Evolutionary conservation across 2,329 filamentous ascomycete species (phyloP).

Genomic region (Apiospora aurea): DNA sequence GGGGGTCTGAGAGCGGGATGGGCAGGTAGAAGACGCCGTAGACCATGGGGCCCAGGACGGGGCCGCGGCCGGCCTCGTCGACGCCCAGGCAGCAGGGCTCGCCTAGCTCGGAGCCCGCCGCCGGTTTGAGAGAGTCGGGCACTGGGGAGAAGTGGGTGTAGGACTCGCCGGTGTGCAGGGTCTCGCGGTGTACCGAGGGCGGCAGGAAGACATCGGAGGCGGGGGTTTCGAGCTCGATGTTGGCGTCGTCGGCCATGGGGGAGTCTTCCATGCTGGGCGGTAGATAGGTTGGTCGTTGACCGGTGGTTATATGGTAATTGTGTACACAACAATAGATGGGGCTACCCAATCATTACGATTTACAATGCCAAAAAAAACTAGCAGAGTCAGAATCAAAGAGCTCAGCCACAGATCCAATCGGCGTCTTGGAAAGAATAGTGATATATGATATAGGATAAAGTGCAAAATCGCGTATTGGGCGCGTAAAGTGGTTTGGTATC

Average conservation of each 20-base stretch:
- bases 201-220: slow-evolving; percentile 62
- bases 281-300: neutral
- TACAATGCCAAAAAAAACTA: neutral
- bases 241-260: slow-evolving; percentile 44
- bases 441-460: neutral
- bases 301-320: neutral
- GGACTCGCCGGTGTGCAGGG: slow-evolving; percentile 69
- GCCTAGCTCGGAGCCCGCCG: slow-evolving; percentile 35
- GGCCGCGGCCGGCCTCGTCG: slow-evolving; percentile 92
- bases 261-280: slow-evolving; percentile 48
- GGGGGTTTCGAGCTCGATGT: slow-evolving; percentile 44
- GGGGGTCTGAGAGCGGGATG: slow-evolving; percentile 69
- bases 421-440: neutral
- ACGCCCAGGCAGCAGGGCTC: slow-evolving; percentile 81
- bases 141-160: slow-evolving; percentile 77
- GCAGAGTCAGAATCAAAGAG: neutral
- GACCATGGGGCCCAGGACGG: slow-evolving; percentile 85
- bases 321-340: neutral
- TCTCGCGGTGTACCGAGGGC: slow-evolving; percentile 67
- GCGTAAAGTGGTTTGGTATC: slow-evolving; percentile 17
- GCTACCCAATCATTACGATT: neutral
- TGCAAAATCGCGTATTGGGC: neutral
- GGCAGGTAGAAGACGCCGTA: slow-evolving; percentile 81
- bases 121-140: slow-evolving; percentile 64
- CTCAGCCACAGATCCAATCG: neutral